phyloP scores from a whole-genome alignment of 163 green algal genomes.

The Prototheca stagnorum region DNA sequence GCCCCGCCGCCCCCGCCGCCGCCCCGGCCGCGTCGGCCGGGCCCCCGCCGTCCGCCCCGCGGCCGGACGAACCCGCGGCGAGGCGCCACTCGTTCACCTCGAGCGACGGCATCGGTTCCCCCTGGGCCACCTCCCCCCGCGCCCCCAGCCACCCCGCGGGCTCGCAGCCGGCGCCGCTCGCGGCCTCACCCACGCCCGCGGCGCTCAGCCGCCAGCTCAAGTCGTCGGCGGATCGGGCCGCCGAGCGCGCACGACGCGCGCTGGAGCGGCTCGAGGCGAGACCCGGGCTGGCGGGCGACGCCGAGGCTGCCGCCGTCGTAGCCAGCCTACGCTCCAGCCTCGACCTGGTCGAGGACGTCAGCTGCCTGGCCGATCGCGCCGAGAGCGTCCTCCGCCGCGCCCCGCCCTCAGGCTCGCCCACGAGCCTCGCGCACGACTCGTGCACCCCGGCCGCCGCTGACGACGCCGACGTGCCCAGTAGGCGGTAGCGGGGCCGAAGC shows the following conservation, averaged over 20 bases:
- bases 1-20: no score
- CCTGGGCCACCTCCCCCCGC: not conserved
- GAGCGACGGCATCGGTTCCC: not conserved
- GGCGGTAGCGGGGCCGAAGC: no score
- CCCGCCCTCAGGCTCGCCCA: no score
- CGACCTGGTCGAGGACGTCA: not conserved
- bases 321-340: not conserved
- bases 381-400: no score
- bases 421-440: no score
- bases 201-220: not conserved
- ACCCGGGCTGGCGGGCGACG: not conserved
- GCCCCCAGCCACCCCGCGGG: not conserved
- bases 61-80: not conserved
- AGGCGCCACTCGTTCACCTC: not conserved
- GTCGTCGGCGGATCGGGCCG: not conserved
- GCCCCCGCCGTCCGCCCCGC: no score
- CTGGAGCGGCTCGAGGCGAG: not conserved
- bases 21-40: no score
- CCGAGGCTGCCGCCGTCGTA: not conserved
- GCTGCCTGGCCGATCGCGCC: not conserved
- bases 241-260: not conserved
- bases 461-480: no score
- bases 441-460: no score
- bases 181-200: not conserved
- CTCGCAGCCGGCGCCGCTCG: not conserved